Evolutionary conservation across 1,139 yeast species (phyloP), one percentile per base, ranked within the genome.

Genomic region (Scheffersomyces titani): DNA sequence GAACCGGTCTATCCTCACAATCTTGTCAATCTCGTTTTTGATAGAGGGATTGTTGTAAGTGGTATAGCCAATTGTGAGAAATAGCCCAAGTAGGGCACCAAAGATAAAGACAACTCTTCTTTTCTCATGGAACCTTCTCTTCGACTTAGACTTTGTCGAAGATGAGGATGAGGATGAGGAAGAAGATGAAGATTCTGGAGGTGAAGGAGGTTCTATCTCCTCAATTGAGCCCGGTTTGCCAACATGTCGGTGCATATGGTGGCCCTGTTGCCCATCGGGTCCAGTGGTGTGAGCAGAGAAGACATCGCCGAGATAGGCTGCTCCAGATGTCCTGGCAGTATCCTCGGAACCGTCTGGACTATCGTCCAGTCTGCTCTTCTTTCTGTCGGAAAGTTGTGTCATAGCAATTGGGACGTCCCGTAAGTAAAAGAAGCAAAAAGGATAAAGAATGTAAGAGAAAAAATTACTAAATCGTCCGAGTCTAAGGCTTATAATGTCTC

Each of bases 81-180:
- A 57, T 3, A 90, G 75, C 7, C 98, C 98, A 19, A 91, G 64
- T 1, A 90, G 52, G 0, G 96, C 86, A 50, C 97, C 88, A 52
- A 83, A 68, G 1, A 81, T 64, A 60, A 84, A 83, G 24, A 81
- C 74, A 44, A 79, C 83, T 52, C 86, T 68, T 57, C 84, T 70
- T 44, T 85, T 77, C 63, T 79, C 70, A 53, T 66, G 63, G 53
- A 69, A 63, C 47, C 59, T 63, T 45, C 61, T 63, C 53, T 63
- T 62, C 11, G 56, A 57, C 44, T 54, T 57, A 11, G 52, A 30
- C n/a, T 52, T 22, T 16, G 47, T n/a, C 19, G 46, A 44, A 9
- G 7, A 3, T n/a, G 19, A 51, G 47, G 18, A 47, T 9, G 40
- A 30, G 3, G 40, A 30, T 6, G 40, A 9, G 13, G 40, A 30